Base-by-base conservation (phyloP, 2,329 filamentous ascomycete genomes). In the Sporothrix luriei region DNA sequence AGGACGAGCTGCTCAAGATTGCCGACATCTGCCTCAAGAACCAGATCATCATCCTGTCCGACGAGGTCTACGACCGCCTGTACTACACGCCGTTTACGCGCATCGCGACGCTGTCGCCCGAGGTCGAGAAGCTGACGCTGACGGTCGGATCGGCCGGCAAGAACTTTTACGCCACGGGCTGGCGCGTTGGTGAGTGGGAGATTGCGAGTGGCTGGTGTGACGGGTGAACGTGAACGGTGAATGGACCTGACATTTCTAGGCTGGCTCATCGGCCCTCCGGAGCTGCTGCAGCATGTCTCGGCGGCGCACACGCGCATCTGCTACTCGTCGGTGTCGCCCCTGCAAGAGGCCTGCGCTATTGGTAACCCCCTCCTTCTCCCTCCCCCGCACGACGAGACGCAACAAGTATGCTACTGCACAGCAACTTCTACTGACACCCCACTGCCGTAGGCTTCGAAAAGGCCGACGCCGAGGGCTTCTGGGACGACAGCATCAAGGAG, bases 81-180 rank as follows among this genome's bases (percentile, higher is more conserved):
- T 97, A 90, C 84, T 99, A 98, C 78, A 92, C 93, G 0, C 94
- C 94, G 0, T 99, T 98, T 78, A 98, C 94, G 0, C 88, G 95
- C 75, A 90, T 98, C 69, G 92, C 92, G 29, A 97, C 93, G 0
- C 83, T 99, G 21, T 97, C 93, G 0, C 93, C 94, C 0, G 93
- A 97, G 78, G 88, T 98, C 66, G 93, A 93, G 75, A 88, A 88
- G 70, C 85, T 97, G 74, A 98, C 95, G 4, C 81, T 99, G 64
- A 98, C 95, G 0, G 95, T 99, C 40, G 95, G 95, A 24, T 97
- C 93, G 0, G 95, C 93, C 0, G 95, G 95, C 75, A 99, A 99
- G 86, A 96, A 95, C 83, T 99, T 99, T 80, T 98, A 98, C 77
- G 93, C 92, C 69, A 99, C 95, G 0, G 95, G 95, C 62, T 99